These are phyloP conservation scores for Fusarium subtropicale DNA, from an alignment of 2,329 filamentous ascomycete species.

Conservation along the genomic window DNA sequence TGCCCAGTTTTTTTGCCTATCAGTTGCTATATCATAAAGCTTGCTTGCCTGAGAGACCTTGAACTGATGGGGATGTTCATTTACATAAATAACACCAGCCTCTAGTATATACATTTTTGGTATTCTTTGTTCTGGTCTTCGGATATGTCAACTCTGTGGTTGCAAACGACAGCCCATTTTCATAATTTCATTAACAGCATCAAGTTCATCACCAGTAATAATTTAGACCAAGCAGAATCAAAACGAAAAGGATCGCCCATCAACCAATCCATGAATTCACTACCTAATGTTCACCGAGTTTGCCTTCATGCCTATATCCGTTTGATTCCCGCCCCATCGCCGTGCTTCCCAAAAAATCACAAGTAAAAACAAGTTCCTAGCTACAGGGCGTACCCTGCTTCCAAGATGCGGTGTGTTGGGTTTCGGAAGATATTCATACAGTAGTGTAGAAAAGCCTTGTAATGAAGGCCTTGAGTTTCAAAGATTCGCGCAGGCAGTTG, in stretches of 20 bases:
- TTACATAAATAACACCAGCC: constrained; percentile 29
- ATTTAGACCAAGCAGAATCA: background rate
- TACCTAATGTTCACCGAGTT: constrained; percentile 44
- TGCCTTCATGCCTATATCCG: constrained; percentile 44
- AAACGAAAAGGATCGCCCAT: constrained; percentile 18
- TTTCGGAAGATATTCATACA: constrained; percentile 38
- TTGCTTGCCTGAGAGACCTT: constrained; percentile 3
- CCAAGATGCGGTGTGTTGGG: constrained; percentile 33
- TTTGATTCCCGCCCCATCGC: constrained; percentile 40
- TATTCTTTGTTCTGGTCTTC: background rate
- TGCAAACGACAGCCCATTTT: background rate
- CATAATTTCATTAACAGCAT: background rate
- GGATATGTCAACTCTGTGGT: background rate
- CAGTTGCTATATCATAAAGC: constrained; percentile 12
- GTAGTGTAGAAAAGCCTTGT: constrained; percentile 21
- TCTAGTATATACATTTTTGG: constrained; percentile 31
- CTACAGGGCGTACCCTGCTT: constrained; percentile 35
- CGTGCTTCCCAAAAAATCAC: constrained; percentile 43
- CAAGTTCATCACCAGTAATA: background rate
- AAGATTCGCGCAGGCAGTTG: constrained; percentile 33
- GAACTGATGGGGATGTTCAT: background rate
- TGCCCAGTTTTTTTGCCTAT: constrained; percentile 24
- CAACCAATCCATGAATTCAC: constrained; percentile 43
- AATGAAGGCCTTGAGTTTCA: constrained; percentile 8
- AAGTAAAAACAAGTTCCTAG: constrained; percentile 39